Conservation (phyloP, 2,329 filamentous ascomycete genomes). For the Colletotrichum phormii region DNA sequence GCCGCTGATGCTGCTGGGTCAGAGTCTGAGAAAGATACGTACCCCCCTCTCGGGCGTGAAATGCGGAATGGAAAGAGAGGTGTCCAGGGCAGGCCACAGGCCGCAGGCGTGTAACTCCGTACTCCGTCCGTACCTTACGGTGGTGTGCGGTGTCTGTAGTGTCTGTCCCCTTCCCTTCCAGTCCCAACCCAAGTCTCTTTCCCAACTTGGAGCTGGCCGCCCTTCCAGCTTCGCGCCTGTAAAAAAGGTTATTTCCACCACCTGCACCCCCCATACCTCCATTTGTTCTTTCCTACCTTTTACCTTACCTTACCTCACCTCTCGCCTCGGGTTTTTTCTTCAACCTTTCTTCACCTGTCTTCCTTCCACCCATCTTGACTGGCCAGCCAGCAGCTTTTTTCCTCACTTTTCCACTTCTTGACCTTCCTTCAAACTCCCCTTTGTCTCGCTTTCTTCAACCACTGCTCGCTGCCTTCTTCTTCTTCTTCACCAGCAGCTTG, state of each 20-base stretch:
- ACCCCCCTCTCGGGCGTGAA: not conserved
- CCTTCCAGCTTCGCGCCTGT: slow-evolving; percentile 51
- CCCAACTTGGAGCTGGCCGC: slow-evolving; percentile 47
- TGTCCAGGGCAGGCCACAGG: not conserved
- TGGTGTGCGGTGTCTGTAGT: not conserved
- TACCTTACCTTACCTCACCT: slow-evolving; percentile 33
- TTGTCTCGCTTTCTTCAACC: slow-evolving; percentile 13
- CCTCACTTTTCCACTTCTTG: slow-evolving; percentile 39
- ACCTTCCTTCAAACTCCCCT: slow-evolving; percentile 38
- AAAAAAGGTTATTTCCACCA: slow-evolving; percentile 51
- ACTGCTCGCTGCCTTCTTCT: not conserved
- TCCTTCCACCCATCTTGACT: slow-evolving; percentile 28
- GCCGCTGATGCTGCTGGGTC: not conserved
- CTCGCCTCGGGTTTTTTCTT: slow-evolving; percentile 5
- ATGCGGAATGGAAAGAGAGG: too few relatives aligned
- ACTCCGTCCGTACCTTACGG: not conserved
- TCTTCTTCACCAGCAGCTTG: not conserved
- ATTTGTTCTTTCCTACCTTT: slow-evolving; percentile 13
- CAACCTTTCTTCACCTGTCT: slow-evolving; percentile 11
- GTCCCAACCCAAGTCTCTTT: slow-evolving; percentile 36
- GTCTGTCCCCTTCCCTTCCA: slow-evolving; percentile 40
- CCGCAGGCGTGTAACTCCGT: not conserved
- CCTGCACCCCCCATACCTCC: slow-evolving; percentile 35
- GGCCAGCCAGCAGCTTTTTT: slow-evolving; percentile 38
- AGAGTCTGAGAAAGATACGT: not conserved